A percentile compares a stretch with the other conserved stretches of the same genome.
Conservation (phyloP, 768 basidiomycete species). For the Boletus rubescentipes region DNA sequence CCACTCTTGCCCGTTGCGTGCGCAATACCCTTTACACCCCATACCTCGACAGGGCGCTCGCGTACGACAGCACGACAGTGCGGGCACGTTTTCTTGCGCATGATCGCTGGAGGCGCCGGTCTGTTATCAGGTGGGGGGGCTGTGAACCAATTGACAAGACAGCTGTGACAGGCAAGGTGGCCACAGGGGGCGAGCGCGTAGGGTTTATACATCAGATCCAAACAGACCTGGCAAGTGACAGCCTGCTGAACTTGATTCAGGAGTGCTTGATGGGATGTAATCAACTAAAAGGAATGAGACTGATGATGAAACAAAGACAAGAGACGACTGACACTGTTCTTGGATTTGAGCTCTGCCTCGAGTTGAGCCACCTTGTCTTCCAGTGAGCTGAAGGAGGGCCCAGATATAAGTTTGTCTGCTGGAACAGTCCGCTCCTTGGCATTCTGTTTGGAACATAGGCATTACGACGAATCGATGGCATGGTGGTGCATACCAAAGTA, state of each 20-base stretch:
- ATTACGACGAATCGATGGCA: neutral
- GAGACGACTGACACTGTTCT: slow-evolving; percentile 36
- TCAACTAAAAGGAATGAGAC: slow-evolving; percentile 35
- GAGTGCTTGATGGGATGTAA: slow-evolving; percentile 52
- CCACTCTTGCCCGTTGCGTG: slow-evolving; percentile 51
- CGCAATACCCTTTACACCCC: slow-evolving; percentile 48
- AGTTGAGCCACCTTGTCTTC: slow-evolving; percentile 38
- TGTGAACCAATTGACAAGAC: slow-evolving; percentile 78
- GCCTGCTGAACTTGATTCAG: slow-evolving; percentile 59
- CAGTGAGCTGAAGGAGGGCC: slow-evolving; percentile 1
- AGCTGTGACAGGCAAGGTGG: slow-evolving; percentile 67
- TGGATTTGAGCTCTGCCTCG: slow-evolving; percentile 42
- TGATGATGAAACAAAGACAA: neutral
- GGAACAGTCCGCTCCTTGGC: neutral
- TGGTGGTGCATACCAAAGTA: slow-evolving; percentile 12
- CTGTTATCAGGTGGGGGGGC: slow-evolving; percentile 35
- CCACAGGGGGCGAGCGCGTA: slow-evolving; percentile 77
- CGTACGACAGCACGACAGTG: slow-evolving; percentile 45
- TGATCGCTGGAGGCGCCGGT: slow-evolving; percentile 25
- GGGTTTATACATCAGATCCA: slow-evolving; percentile 71
- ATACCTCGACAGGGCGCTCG: slow-evolving; percentile 47
- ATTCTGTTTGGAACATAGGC: slow-evolving; percentile 13
- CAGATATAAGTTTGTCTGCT: neutral
- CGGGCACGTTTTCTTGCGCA: slow-evolving; percentile 43
- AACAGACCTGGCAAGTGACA: slow-evolving; percentile 75